Evolutionary conservation across 169 alveolate genomes (phyloP).

Genomic region (Plasmodium vinckei): DNA sequence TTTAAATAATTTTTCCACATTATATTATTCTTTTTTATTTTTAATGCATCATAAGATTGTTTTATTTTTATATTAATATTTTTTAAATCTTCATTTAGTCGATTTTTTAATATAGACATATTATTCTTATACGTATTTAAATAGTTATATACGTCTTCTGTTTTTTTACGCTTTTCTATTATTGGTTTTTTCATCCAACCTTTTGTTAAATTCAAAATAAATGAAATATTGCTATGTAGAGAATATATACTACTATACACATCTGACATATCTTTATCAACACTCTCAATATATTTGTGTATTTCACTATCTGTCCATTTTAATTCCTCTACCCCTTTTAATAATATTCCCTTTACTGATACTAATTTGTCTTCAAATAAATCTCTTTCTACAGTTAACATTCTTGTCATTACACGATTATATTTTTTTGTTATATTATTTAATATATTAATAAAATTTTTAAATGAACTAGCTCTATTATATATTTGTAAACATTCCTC

Average conservation of each 20-base stretch:
- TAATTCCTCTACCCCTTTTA: conserved; percentile 44
- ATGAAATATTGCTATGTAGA: conserved; percentile 38
- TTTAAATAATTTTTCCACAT: conserved; percentile 92
- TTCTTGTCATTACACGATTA: conserved; percentile 30
- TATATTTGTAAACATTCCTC: conserved; percentile 55
- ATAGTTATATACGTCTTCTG: conserved; percentile 77
- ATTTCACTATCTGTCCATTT: conserved; percentile 61
- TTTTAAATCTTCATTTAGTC: conserved; percentile 84
- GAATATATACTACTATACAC: conserved; percentile 34
- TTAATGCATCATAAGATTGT: conserved; percentile 89
- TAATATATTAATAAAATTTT: conserved; percentile 35
- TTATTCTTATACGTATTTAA: conserved; percentile 82
- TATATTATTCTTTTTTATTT: conserved; percentile 87
- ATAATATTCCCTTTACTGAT: conserved; percentile 15
- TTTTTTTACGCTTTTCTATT: conserved; percentile 87
- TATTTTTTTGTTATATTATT: conserved; percentile 49
- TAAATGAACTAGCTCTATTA: conserved; percentile 52
- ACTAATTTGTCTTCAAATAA: conserved; percentile 37
- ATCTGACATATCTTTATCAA: conserved; percentile 71
- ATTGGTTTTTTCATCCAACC: conserved; percentile 77
- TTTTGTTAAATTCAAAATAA: conserved; percentile 37
- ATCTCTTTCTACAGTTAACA: conserved; percentile 54
- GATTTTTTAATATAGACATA: conserved; percentile 78
- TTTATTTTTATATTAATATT: conserved; percentile 87
- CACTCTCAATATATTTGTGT: conserved; percentile 32